A percentile compares a stretch with the other conserved stretches of the same genome.
Evolutionary conservation across 2,329 filamentous ascomycete species (phyloP).

Genomic region (Colletotrichum tropicicola): DNA sequence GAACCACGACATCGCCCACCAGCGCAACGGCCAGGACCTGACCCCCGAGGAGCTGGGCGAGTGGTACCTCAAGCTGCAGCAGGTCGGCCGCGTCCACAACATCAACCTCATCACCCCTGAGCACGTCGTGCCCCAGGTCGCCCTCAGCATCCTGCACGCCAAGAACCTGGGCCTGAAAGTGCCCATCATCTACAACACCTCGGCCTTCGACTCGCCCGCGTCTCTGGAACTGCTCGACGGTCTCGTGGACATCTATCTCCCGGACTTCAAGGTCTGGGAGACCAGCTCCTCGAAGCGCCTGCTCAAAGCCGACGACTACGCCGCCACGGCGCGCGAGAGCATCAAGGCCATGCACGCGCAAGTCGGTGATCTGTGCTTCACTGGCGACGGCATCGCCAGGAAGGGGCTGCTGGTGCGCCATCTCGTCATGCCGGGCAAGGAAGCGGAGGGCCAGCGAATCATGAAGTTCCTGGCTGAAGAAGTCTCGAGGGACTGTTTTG

Average conservation of each 20-base stretch:
- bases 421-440: constrained; percentile 85
- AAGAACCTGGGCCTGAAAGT: constrained; percentile 73
- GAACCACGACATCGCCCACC: constrained; percentile 85
- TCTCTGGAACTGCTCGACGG: constrained; percentile 80
- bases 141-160: constrained; percentile 78
- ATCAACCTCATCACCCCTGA: constrained; percentile 90
- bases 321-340: constrained; percentile 76
- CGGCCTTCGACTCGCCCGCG: constrained; percentile 79
- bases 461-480: constrained; percentile 80
- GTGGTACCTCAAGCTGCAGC: constrained; percentile 86
- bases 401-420: constrained; percentile 80
- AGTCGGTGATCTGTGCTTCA: constrained; percentile 86
- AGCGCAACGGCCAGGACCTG: constrained; percentile 82
- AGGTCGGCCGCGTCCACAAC: constrained; percentile 84
- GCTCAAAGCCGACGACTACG: constrained; percentile 82
- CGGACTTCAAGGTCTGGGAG: constrained; percentile 88
- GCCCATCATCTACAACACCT: constrained; percentile 87
- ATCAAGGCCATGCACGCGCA: constrained; percentile 83
- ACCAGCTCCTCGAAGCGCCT: constrained; percentile 72
- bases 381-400: constrained; percentile 81
- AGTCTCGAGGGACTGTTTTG: constrained; percentile 78
- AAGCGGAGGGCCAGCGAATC: constrained; percentile 77
- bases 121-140: constrained; percentile 87
- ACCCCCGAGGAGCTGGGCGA: constrained; percentile 81
- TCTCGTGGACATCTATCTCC: constrained; percentile 86